Conservation (phyloP, 345 rosid genomes). For the Eucalyptus viminalis region DNA sequence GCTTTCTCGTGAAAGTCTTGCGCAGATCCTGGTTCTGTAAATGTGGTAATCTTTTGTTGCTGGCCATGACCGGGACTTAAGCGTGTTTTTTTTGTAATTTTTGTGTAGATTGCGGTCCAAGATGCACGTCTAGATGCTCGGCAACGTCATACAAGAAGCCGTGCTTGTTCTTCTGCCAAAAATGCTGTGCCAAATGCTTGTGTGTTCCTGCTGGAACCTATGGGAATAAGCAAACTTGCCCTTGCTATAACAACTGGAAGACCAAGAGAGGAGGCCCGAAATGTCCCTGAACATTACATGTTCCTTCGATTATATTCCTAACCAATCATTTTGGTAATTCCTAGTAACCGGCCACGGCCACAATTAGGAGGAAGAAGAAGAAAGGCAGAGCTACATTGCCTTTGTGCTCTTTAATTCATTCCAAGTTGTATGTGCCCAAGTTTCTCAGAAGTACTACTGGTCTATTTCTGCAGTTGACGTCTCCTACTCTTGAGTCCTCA, state of each 20-base stretch:
- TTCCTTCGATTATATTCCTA: not conserved
- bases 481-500: not conserved
- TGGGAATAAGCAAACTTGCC: slow-evolving; percentile 56
- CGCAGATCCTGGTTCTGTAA: not conserved
- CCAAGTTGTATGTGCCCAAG: not conserved
- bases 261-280: slow-evolving; percentile 63
- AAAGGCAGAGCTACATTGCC: not conserved
- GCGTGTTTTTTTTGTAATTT: not conserved
- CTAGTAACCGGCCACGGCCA: not conserved
- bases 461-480: not conserved
- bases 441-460: not conserved
- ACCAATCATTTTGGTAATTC: not conserved
- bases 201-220: slow-evolving; percentile 75
- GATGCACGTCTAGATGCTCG: slow-evolving; percentile 24
- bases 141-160: slow-evolving; percentile 34
- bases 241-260: slow-evolving; percentile 72
- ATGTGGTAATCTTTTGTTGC: not conserved
- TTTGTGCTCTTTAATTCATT: not conserved
- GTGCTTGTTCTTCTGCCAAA: slow-evolving; percentile 57
- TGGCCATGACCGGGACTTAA: not conserved
- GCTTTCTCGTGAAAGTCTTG: not conserved
- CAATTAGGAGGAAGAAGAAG: not conserved
- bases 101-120: slow-evolving; percentile 5
- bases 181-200: slow-evolving; percentile 54
- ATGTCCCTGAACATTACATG: slow-evolving; percentile 32